Base-by-base conservation (phyloP, 805 yeast genomes). In the Yarrowia phangngaensis region DNA sequence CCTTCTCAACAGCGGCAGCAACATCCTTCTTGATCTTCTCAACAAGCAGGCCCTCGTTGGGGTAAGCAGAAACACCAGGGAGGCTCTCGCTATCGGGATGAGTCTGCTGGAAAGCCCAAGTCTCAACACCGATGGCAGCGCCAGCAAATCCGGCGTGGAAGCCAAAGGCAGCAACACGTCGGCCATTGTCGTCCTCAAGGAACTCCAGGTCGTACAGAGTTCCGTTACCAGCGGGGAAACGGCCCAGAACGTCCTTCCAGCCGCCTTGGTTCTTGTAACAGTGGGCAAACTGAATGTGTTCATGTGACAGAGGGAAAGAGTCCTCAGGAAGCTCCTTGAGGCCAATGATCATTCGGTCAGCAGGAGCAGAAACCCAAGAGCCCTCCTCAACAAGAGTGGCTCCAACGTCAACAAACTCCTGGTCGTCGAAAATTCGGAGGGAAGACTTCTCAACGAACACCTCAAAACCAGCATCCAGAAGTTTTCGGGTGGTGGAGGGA, bases 121-220 rank as follows among this genome's bases (percentile, higher is more conserved):
- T 95, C 65, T 78, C 78, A 45, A 90, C 73, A 60, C 98, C 98
- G 50, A 92, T 70, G 24, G 98, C 99, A 26, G 99, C 98, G 61
- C 99, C 99, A 6, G 97, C 98, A 65, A 92, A 92, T n/a, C 99
- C 99, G 34, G 99, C 98, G 66, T 90, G 90, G 73, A 78, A 92
- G n/a, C 99, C 99, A 64, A 92, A 92, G 7, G 98, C 98, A 34
- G 99, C 99, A 20, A 92, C 99, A 70, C 99, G 84, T 74, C 98
- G 84, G 26, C 97, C 97, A 62, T 78, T 80, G 59, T 84, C 96
- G 65, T 92, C 87, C 66, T 85, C 94, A 65, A 92, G 73, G 64
- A 92, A 92, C 70, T 92, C 99, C 57, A 92, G 73, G 65, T 92
- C 99, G 65, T 92, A 92, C 57, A 92, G 75, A 11, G 78, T 75